Evolutionary conservation across 148 eudicot genomes (phyloP).

Genomic region (Camellia sinensis): DNA sequence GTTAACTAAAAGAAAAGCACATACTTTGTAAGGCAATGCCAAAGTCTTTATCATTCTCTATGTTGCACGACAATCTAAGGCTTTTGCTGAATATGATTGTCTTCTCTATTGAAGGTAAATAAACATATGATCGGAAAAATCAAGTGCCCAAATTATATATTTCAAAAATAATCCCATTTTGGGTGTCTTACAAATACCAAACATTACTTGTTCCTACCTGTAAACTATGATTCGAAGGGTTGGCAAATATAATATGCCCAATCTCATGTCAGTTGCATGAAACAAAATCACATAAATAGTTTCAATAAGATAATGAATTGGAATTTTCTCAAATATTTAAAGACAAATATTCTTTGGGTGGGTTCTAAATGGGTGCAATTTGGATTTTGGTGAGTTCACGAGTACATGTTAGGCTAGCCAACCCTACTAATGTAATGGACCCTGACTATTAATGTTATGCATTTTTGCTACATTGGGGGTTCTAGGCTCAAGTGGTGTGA

Average conservation of each 20-base stretch:
- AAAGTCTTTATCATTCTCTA: conserved; percentile 20
- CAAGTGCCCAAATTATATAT: neutral
- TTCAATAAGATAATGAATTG: neutral
- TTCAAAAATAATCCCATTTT: neutral
- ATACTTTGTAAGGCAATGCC: conserved; percentile 20
- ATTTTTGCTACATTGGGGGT: too few species aligned
- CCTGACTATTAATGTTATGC: too few species aligned
- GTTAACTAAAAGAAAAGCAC: neutral
- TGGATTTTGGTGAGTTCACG: too few species aligned
- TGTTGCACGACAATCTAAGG: neutral
- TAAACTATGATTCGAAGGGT: neutral
- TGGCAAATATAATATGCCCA: neutral
- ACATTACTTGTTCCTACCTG: neutral
- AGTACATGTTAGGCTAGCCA: too few species aligned
- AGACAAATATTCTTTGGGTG: too few species aligned
- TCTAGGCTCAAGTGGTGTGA: too few species aligned
- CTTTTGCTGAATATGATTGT: neutral
- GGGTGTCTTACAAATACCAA: neutral
- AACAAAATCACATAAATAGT: neutral
- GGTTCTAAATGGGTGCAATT: too few species aligned
- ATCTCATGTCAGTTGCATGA: neutral
- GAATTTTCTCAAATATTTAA: neutral
- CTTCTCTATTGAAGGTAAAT: conserved; percentile 1
- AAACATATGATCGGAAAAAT: neutral
- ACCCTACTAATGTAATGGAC: too few species aligned